These are phyloP conservation scores for Aspergillus glaucus DNA, from an alignment of 2,329 filamentous ascomycete genomes.

Conservation along the genomic window DNA sequence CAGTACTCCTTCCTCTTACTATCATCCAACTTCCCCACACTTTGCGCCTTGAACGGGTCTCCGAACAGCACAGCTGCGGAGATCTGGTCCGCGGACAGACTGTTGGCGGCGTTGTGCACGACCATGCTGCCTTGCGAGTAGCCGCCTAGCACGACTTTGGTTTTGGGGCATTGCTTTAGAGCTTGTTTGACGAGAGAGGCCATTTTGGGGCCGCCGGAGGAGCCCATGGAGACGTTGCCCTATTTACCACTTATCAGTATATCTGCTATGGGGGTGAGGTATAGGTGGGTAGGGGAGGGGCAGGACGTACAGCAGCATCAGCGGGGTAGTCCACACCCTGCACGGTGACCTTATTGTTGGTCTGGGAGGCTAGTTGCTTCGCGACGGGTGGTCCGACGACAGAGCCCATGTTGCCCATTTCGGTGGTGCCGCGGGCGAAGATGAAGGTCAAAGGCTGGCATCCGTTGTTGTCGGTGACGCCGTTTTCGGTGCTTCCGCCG, in stretches of 20 bases:
- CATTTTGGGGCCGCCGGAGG: slow-evolving; percentile 24
- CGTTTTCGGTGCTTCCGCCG: slow-evolving; percentile 27
- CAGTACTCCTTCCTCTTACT: slow-evolving; percentile 46
- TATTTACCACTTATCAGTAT: slow-evolving; percentile 2
- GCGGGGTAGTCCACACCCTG: slow-evolving; percentile 31
- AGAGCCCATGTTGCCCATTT: slow-evolving; percentile 39
- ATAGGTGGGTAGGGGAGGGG: background rate
- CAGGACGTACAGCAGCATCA: slow-evolving; percentile 13
- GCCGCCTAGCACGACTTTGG: slow-evolving; percentile 28
- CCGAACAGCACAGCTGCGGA: slow-evolving; percentile 41
- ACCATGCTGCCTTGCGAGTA: slow-evolving; percentile 34
- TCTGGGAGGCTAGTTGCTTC: slow-evolving; percentile 15
- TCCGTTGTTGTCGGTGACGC: slow-evolving; percentile 31
- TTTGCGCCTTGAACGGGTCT: slow-evolving; percentile 39
- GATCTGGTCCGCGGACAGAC: slow-evolving; percentile 29
- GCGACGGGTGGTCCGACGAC: slow-evolving; percentile 35
- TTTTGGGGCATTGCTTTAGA: slow-evolving; percentile 25
- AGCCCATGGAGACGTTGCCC: slow-evolving; percentile 22
- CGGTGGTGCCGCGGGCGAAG: slow-evolving; percentile 39
- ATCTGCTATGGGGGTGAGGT: background rate
- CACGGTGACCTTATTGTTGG: slow-evolving; percentile 21
- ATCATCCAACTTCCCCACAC: slow-evolving; percentile 34
- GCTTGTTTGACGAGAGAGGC: slow-evolving; percentile 23
- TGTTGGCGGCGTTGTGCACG: slow-evolving; percentile 24
- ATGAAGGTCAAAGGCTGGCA: slow-evolving; percentile 40